Evolutionary conservation across 768 basidiomycete species (phyloP), one percentile per base, ranked within the genome.

Genomic region (Tylopilus rubrobrunneus): DNA sequence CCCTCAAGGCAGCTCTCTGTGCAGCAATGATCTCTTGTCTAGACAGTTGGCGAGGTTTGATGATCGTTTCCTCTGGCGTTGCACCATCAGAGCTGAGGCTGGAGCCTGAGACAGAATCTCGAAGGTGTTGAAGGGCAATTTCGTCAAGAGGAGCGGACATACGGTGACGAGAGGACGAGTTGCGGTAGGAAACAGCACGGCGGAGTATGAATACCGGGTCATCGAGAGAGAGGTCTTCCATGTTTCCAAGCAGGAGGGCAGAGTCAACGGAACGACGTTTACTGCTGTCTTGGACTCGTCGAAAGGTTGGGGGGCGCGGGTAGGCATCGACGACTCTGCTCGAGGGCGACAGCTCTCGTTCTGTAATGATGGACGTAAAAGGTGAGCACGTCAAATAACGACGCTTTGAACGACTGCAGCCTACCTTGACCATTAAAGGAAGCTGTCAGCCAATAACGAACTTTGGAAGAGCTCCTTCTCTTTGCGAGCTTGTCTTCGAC

Each of bases 161-260:
- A 41, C 87, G 81, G 60, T 84, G 79, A 33, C 85, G 80, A n/a
- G 85, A 80, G 0, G 83, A 81, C 1, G 86, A 83, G 51, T 74
- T 82, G 31, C 89, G 83, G 63, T 92, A 90, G 9, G 84, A 81
- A 11, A 79, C 76, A 1, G 92, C 89, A 40, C 91, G 86, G 15
- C 95, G 89, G 14, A 98, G 81, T 52, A 96, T 77, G 70, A 99
- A 98, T 55, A 87, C 73, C 0, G 97, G 97, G 60, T 99, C 97
- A 23, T 89, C 84, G 0, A 86, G 74, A 25, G 78, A 76, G 51
- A 98, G 76, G 63, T 98, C 95, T 6, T 90, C 85, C 12, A 77
- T 48, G 8, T 74, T 80, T 3, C 89, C 91, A 23, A 90, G 73
- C 7, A 92, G 75, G 47, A 84, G 78, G 23, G 81, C 75, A 1